Conservation (phyloP, 768 basidiomycete genomes). For the Collybia nuda region DNA sequence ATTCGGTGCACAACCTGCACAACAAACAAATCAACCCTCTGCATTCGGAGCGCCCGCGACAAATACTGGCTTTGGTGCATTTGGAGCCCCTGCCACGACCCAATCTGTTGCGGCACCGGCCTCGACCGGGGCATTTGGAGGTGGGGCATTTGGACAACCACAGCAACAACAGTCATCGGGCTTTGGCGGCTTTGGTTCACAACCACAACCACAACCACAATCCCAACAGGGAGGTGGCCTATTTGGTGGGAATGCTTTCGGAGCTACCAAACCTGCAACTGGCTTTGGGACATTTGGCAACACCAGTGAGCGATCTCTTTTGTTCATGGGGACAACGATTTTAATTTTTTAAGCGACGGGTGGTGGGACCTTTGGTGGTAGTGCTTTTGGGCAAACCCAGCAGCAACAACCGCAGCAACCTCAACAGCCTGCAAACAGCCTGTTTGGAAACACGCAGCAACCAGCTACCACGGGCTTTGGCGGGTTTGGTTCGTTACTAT, state of each 20-base stretch:
- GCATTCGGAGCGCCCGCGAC: constrained; percentile 38
- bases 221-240: constrained; percentile 30
- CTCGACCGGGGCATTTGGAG: constrained; percentile 37
- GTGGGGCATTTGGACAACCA: constrained; percentile 26
- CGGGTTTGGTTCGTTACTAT: constrained; percentile 28
- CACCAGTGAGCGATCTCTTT: constrained; percentile 5
- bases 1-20: constrained; percentile 48
- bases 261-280: constrained; percentile 16
- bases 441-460: constrained; percentile 30
- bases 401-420: constrained; percentile 34
- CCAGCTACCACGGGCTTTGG: constrained; percentile 36
- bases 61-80: constrained; percentile 41
- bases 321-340: background rate
- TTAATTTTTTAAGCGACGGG: constrained; percentile 3
- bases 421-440: constrained; percentile 24
- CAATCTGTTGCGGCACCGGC: constrained; percentile 24
- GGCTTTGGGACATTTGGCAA: constrained; percentile 15
- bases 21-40: constrained; percentile 32
- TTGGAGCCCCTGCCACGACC: constrained; percentile 29
- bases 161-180: constrained; percentile 27
- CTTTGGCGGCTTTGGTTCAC: constrained; percentile 20
- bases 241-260: constrained; percentile 37
- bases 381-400: constrained; percentile 31
- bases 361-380: constrained; percentile 31
- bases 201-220: constrained; percentile 22